phyloP scores from a whole-genome alignment of 2,329 filamentous ascomycete species.

The Colletotrichum eleusines region DNA sequence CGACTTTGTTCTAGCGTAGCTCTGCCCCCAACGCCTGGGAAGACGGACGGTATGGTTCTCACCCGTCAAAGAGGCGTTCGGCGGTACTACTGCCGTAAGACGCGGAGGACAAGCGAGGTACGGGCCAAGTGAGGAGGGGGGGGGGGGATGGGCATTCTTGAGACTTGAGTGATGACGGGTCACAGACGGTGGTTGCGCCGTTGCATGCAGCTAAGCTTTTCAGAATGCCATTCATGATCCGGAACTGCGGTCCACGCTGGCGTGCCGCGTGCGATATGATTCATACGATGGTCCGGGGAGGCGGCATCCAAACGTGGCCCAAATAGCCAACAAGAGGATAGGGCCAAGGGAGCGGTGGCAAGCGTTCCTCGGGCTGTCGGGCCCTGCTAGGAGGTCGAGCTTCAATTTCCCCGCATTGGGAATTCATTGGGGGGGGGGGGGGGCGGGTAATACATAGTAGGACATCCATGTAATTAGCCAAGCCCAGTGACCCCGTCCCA shows the following conservation, averaged over 20 bases:
- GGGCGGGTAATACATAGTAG: not conserved
- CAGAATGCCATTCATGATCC: constrained; percentile 27
- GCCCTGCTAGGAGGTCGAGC: constrained; percentile 7
- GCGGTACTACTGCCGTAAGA: not conserved
- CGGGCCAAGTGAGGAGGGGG: not conserved
- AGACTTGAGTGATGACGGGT: no score
- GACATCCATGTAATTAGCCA: constrained; percentile 16
- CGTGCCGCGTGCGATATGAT: not conserved
- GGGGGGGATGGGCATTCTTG: not conserved
- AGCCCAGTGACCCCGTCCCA: not conserved
- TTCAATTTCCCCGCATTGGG: constrained; percentile 35
- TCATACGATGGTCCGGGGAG: constrained; percentile 6
- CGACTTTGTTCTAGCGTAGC: constrained; percentile 20
- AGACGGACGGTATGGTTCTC: not conserved
- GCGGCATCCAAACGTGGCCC: not conserved
- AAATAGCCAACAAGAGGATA: not conserved
- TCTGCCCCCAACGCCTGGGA: constrained; percentile 4
- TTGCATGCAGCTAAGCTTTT: constrained; percentile 24
- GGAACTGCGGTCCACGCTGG: constrained; percentile 17
- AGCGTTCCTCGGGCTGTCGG: constrained; percentile 23
- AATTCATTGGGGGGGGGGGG: no score
- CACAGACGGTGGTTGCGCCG: constrained; percentile 19
- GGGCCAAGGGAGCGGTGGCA: constrained; percentile 6
- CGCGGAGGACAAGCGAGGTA: not conserved
- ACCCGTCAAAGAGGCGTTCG: not conserved